Percentiles rank a stretch among this genome's conserved stretches.
phyloP scores from a whole-genome alignment of 345 rosid species.

The Arabidopsis suecica region DNA sequence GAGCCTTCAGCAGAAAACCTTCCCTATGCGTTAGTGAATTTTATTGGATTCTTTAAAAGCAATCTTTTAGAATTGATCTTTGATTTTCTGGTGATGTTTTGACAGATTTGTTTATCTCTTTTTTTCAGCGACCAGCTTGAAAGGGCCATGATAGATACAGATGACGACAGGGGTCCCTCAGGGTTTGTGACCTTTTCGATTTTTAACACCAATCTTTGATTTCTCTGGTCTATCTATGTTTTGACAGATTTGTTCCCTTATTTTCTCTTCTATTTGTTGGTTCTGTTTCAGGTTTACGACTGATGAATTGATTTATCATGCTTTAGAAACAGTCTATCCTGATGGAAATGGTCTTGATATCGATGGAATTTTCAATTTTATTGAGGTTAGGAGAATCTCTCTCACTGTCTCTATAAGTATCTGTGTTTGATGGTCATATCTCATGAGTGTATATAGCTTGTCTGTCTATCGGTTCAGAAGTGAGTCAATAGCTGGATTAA shows the following conservation, averaged over 20 bases:
- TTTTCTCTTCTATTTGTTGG: background rate
- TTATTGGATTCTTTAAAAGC: background rate
- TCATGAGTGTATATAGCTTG: background rate
- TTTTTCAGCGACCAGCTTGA: background rate
- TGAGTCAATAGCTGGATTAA: background rate
- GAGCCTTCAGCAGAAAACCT: background rate
- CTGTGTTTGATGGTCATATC: background rate
- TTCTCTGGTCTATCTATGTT: background rate
- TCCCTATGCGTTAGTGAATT: background rate
- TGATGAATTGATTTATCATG: constrained; percentile 60
- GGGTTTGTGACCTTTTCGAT: constrained; percentile 3
- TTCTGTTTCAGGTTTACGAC: constrained; percentile 42
- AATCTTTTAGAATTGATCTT: background rate
- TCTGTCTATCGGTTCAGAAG: background rate
- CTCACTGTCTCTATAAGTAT: background rate
- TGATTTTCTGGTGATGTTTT: background rate
- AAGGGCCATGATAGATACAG: background rate
- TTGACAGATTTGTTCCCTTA: background rate
- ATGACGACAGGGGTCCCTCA: background rate
- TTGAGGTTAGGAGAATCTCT: constrained; percentile 51
- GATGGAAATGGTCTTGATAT: constrained; percentile 59
- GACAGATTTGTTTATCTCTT: background rate
- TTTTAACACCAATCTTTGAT: background rate
- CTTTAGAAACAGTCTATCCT: constrained; percentile 45
- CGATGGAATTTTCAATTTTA: constrained; percentile 52